Base-by-base conservation (phyloP, 768 basidiomycete genomes). In the Agaricus blazei region DNA sequence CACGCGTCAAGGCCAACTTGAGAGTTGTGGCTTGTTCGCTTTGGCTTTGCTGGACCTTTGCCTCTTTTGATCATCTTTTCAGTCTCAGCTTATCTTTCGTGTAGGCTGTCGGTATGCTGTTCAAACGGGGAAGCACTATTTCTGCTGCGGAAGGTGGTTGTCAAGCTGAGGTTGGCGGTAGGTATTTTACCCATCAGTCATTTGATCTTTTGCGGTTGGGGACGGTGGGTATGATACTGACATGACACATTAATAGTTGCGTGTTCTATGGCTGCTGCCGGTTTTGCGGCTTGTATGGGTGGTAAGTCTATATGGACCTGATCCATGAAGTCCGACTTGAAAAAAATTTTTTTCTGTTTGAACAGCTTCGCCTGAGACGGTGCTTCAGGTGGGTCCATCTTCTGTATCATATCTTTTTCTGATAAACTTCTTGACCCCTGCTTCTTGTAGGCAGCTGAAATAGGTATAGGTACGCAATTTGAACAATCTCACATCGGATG, bases 41-140 rank as follows among this genome's bases (percentile, higher is more conserved):
- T 34, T 34, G 7, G 34, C 37, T 34, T 41, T 11, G 15, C 23
- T 23, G 31, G 36, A n/a, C n/a, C 19, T 15, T 15, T 19, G 8
- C 40, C n/a, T 15, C 6, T 40, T 40, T 14, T 15, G 9, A 14
- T 41, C 15, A 41, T 41, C 1, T 15, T 14, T 15, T 19, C 15
- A 15, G 7, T 15, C 7, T 15, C 12, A 3, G 27, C 29, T 34
- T 48, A 36, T 38, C 48, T 27, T 28, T 28, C 24, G 12, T 47
- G 23, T 48, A 90, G 88, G 88, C 94, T 8, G 72, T 96, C 51
- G 93, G 95, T 14, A 97, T 97, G 94, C 74, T 97, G 31, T 96
- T 93, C 76, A 98, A 98, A 68, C 83, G 95, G 57, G 93, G 94
- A n/a, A 93, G 92, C 59, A 96, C 95, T 1, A 97, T 98, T 49